These are phyloP conservation scores for Mycena crocata DNA, from an alignment of 768 basidiomycete genomes.

Conservation along the genomic window DNA sequence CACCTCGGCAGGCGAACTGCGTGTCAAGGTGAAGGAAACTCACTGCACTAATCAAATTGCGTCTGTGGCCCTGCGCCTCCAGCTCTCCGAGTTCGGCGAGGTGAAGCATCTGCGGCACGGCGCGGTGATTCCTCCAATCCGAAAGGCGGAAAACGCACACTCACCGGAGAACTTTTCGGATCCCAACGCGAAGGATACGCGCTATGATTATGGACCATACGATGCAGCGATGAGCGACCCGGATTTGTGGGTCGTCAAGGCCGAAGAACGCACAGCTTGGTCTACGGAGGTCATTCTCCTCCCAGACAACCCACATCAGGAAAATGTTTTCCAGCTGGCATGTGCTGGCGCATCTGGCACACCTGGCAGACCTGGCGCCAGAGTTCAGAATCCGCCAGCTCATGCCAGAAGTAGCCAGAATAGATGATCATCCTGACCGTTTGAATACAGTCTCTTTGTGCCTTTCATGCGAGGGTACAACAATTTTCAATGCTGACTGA, in stretches of 20 bases:
- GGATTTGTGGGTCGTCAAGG: conserved; percentile 17
- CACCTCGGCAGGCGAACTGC: conserved; percentile 27
- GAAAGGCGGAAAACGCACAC: conserved; percentile 11
- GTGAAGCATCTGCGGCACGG: conserved; percentile 13
- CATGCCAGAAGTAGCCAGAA: too few species aligned
- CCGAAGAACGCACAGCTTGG: conserved; percentile 22
- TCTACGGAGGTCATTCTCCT: conserved; percentile 15
- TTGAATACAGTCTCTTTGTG: too few species aligned
- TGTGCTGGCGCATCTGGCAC: too few species aligned
- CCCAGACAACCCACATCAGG: background rate
- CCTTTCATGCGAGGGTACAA: too few species aligned
- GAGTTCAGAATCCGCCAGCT: too few species aligned
- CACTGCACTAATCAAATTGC: conserved; percentile 9
- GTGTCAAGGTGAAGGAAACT: conserved; percentile 10
- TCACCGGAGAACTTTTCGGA: background rate
- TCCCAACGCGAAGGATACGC: background rate
- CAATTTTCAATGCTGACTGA: too few species aligned
- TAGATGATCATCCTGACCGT: too few species aligned
- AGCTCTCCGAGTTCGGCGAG: conserved; percentile 18
- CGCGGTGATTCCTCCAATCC: conserved; percentile 13
- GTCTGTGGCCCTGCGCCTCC: conserved; percentile 19
- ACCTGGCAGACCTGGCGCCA: too few species aligned
- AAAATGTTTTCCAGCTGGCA: background rate
- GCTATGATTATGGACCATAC: conserved; percentile 9
- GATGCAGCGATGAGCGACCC: conserved; percentile 14